Conservation (phyloP, 495 filamentous ascomycete genomes). For the Tetracladium setigerum region DNA sequence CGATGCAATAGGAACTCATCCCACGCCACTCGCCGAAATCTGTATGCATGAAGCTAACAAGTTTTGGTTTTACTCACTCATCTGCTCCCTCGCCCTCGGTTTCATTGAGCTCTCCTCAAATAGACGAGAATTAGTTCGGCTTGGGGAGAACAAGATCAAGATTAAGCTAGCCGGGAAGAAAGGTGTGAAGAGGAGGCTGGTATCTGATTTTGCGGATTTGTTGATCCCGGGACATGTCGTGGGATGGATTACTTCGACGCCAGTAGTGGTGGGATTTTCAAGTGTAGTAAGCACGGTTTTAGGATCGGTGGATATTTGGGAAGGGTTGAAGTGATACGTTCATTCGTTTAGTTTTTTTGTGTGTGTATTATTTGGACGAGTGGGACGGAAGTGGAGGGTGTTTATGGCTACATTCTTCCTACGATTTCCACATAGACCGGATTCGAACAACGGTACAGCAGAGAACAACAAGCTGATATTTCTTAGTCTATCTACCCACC, state of each 20-base stretch:
- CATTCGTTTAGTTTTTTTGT: no score
- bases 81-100: slow-evolving; percentile 15
- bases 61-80: slow-evolving; percentile 57
- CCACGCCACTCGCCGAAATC: slow-evolving; percentile 24
- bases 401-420: no score
- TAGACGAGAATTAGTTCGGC: not conserved
- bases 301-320: slow-evolving; percentile 52
- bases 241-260: slow-evolving; percentile 42
- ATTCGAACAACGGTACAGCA: no score
- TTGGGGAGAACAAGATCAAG: slow-evolving; percentile 3
- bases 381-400: no score
- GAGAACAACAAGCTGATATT: no score
- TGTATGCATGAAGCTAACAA: slow-evolving; percentile 47
- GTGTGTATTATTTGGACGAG: no score
- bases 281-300: slow-evolving; percentile 53
- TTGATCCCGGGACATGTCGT: slow-evolving; percentile 45
- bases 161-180: not conserved
- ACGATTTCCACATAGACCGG: no score
- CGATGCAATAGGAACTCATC: slow-evolving; percentile 36
- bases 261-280: slow-evolving; percentile 37
- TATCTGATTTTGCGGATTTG: slow-evolving; percentile 50
- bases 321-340: slow-evolving; percentile 24
- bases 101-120: slow-evolving; percentile 9
- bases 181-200: slow-evolving; percentile 24
- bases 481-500: no score